A percentile compares a stretch with the other conserved stretches of the same genome.
Evolutionary conservation across 1,139 yeast genomes (phyloP).

Genomic region (Yamadazyma kanchanaburiensis): DNA sequence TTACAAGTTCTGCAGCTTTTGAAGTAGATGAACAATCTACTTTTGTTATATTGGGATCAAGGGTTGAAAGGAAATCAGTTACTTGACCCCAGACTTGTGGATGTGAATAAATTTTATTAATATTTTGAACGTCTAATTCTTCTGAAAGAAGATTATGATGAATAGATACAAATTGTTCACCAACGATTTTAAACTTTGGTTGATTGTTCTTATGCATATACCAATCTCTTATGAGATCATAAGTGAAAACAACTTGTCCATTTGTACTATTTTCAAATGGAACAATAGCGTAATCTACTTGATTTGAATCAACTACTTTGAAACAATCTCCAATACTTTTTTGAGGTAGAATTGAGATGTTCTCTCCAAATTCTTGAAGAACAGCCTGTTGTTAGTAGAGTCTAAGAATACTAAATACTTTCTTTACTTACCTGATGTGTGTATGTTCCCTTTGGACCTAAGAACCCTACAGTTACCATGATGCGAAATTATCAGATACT

Average conservation of each 20-base stretch:
- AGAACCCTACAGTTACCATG: slow-evolving; percentile 54
- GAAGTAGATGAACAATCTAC: slow-evolving; percentile 80
- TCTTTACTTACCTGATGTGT: slow-evolving; percentile 71
- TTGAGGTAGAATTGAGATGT: slow-evolving; percentile 43
- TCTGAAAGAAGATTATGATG: slow-evolving; percentile 71
- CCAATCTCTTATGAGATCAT: slow-evolving; percentile 76
- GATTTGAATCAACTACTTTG: slow-evolving; percentile 38
- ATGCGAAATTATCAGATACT: too few species aligned
- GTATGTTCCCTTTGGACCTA: slow-evolving; percentile 91
- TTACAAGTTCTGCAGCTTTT: slow-evolving; percentile 70
- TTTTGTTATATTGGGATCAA: slow-evolving; percentile 37
- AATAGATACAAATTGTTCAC: slow-evolving; percentile 79
- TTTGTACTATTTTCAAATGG: slow-evolving; percentile 95
- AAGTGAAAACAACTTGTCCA: slow-evolving; percentile 86
- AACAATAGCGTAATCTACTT: slow-evolving; percentile 71
- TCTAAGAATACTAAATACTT: neutral
- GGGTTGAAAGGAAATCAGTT: slow-evolving; percentile 43
- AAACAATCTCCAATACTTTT: slow-evolving; percentile 64
- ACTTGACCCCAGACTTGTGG: slow-evolving; percentile 99
- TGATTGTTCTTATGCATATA: slow-evolving; percentile 18
- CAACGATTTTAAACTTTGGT: slow-evolving; percentile 52
- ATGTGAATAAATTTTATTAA: slow-evolving; percentile 72
- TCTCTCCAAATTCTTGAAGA: slow-evolving; percentile 62
- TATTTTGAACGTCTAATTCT: slow-evolving; percentile 32
- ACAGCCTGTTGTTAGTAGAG: slow-evolving; percentile 52